Conservation (phyloP, 305 asterid species). For the Fraxinus ornus region DNA sequence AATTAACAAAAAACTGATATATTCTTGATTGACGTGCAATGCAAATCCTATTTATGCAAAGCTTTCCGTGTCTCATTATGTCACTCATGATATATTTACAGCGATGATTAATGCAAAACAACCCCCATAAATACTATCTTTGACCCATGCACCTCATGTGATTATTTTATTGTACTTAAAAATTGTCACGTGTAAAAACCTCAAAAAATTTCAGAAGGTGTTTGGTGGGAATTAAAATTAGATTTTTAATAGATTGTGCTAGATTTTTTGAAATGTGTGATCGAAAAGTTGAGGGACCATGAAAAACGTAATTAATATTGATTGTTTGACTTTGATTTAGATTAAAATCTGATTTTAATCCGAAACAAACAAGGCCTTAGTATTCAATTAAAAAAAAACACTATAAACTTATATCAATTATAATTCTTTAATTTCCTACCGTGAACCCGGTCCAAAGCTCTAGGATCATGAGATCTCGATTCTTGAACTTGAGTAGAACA, state of each 20-base stretch:
- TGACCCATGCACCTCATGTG: constrained; percentile 47
- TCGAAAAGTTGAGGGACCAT: too few relatives aligned
- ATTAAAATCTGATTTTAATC: too few relatives aligned
- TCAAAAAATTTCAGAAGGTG: background rate
- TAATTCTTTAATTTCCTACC: background rate
- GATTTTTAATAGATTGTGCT: too few relatives aligned
- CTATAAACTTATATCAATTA: background rate
- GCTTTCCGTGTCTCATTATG: constrained; percentile 40
- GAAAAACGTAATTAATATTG: too few relatives aligned
- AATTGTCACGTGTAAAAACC: background rate
- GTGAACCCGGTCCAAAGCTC: background rate
- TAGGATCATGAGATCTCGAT: background rate
- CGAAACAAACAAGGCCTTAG: background rate
- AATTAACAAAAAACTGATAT: background rate
- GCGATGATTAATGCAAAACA: constrained; percentile 46
- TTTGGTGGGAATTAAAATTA: too few relatives aligned
- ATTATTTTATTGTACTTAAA: constrained; percentile 25
- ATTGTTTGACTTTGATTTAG: too few relatives aligned
- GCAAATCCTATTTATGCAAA: constrained; percentile 30
- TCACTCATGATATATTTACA: constrained; percentile 47
- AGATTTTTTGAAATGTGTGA: too few relatives aligned
- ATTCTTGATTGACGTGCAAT: constrained; percentile 11
- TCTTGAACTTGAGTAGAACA: background rate
- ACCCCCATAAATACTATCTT: constrained; percentile 38
- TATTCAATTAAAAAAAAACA: background rate